Evolutionary conservation across 2,329 filamentous ascomycete species (phyloP).

Genomic region (Stagonosporopsis vannaccii): DNA sequence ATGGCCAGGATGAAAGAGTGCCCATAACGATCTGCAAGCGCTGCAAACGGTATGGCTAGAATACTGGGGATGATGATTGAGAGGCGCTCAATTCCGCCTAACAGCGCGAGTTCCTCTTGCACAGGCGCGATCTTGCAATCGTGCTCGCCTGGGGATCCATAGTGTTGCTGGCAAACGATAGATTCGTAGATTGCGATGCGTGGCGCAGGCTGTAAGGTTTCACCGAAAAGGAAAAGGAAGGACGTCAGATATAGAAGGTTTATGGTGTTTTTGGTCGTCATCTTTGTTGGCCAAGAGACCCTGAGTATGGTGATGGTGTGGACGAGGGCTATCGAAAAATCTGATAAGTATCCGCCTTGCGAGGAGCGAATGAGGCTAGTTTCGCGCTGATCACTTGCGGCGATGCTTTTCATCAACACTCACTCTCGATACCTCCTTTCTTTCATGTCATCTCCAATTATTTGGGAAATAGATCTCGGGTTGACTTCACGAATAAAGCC

Average conservation of each 20-base stretch:
- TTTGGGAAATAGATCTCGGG: too few relatives aligned
- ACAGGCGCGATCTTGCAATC: conserved; percentile 28
- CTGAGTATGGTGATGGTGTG: neutral
- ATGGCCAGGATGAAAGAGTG: conserved; percentile 24
- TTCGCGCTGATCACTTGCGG: neutral
- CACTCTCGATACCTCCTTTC: neutral
- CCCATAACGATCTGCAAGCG: conserved; percentile 27
- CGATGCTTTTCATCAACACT: neutral
- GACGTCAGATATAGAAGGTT: conserved; percentile 26
- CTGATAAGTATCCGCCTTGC: conserved; percentile 5
- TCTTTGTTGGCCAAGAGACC: conserved; percentile 6
- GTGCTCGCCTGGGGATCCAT: conserved; percentile 7
- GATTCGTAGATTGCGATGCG: conserved; percentile 29
- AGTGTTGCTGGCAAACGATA: conserved; percentile 24
- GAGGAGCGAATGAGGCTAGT: conserved; percentile 3
- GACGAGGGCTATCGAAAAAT: conserved; percentile 10
- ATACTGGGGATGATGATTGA: conserved; percentile 28
- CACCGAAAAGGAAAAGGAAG: conserved; percentile 30
- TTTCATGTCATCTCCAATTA: too few relatives aligned
- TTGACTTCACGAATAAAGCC: too few relatives aligned
- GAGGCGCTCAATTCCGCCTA: conserved; percentile 26
- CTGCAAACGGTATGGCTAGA: conserved; percentile 28
- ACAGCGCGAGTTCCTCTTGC: conserved; percentile 24
- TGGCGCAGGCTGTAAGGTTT: conserved; percentile 29
- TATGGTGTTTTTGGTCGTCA: conserved; percentile 15